A percentile compares a stretch with the other conserved stretches of the same genome.
phyloP scores from a whole-genome alignment of 305 asterid genomes.

The Solanum chacoense region DNA sequence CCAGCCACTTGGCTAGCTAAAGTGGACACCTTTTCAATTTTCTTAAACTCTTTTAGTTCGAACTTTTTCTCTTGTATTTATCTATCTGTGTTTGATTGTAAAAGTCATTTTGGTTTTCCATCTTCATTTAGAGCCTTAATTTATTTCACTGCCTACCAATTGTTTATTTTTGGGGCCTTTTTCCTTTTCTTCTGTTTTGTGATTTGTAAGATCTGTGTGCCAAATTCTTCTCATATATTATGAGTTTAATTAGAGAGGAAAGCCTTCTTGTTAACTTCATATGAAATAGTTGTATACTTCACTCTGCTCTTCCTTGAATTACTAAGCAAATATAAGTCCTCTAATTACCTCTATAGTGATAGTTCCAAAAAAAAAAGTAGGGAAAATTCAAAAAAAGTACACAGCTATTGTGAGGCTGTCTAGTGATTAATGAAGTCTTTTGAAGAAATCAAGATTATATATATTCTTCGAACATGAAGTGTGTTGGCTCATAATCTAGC shows the following conservation, averaged over 20 bases:
- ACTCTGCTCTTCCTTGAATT: not conserved
- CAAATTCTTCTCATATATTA: not conserved
- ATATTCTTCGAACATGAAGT: too few relatives aligned
- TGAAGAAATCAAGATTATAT: not conserved
- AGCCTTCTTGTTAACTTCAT: not conserved
- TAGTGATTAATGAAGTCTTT: not conserved
- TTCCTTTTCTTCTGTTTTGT: not conserved
- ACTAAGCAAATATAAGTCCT: not conserved
- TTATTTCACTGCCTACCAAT: not conserved
- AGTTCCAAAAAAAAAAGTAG: not conserved
- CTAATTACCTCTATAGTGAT: not conserved
- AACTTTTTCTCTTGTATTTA: not conserved
- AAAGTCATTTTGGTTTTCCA: not conserved
- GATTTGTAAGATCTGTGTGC: not conserved
- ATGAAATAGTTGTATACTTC: not conserved
- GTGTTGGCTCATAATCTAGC: not conserved
- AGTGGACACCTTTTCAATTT: not conserved
- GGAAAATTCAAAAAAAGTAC: not conserved
- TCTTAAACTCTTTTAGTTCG: not conserved
- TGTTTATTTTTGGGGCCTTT: not conserved
- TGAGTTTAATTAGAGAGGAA: not conserved
- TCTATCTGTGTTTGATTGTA: not conserved
- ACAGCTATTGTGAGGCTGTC: not conserved
- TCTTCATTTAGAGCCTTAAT: not conserved
- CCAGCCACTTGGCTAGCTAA: slow-evolving; percentile 87